Base-by-base conservation (phyloP, 805 yeast species). In the Lipomyces lipofer region DNA sequence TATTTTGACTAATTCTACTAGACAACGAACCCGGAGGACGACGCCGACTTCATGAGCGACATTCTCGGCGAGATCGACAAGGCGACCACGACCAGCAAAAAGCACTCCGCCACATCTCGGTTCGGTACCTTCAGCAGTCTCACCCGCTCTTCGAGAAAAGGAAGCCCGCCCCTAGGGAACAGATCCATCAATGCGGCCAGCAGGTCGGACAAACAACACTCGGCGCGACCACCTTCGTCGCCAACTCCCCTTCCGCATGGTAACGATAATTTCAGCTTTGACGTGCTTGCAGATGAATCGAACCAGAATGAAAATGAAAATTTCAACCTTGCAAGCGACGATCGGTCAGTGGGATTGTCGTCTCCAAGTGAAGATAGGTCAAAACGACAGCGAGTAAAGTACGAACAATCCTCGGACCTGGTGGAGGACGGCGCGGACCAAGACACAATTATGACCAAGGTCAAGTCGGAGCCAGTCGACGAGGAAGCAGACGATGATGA, bases 31-130 rank as follows among this genome's bases (percentile, higher is more conserved):
- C 48, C 55, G 10, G 58, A 51, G n/a, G 67, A 79, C 49, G 72
- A 75, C 1, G 77, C 76, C 39, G 78, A 78, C 47, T 80, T 78
- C 55, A 77, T 89, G 56, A 91, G 85, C 66, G 91, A 85, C 64
- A 82, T 86, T 51, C 73, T 86, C 46, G 81, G 79, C 55, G 89
- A 81, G 51, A 78, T 81, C 43, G 75, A 73, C 15, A 51, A 46
- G 8, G 27, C 59, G 9, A 36, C 59, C 13, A 24, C 52, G 6
- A 17, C 43, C 30, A 15, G 30, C 43, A 42, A 39, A 25, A 3
- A 29, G 10, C 40, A 17, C 8, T 13, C 51, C n/a, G n/a, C 49
- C n/a, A 36, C 59, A 22, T 21, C 48, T 15, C 46, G 40, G 12
- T 22, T 45, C 1, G 43, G 40, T 2, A 54, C 17, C 17, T 35